Base-by-base conservation (phyloP, 2,329 filamentous ascomycete genomes). In the Fusarium irregulare region DNA sequence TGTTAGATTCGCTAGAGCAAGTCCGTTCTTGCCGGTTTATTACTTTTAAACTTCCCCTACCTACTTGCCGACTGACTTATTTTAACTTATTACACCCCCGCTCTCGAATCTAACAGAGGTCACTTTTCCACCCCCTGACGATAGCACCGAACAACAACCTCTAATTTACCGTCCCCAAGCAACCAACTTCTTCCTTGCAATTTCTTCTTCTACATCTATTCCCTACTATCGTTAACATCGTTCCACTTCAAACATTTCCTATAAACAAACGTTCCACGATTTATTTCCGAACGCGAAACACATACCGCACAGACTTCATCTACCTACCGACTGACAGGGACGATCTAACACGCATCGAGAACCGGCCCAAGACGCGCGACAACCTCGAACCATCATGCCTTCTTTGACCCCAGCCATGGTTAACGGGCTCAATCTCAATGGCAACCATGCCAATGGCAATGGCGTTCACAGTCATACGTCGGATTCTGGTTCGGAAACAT, bases 401-500 rank as follows among this genome's bases (percentile, higher is more conserved):
- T 70, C 74, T 40, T 51, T 64, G 58, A 57, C 66, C 34, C 60
- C 68, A 45, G 59, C 51, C 58, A 76, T 76, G 74, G 53, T 51
- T 16, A 73, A 70, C 60, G 73, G 69, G 64, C 60, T 64, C 70
- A 75, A 73, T 48, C 60, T 64, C 68, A 75, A 73, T 50, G 68
- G 70, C 47, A 64, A 20, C 56, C 55, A 72, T 65, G 56, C 58
- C 53, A 51, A 57, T 49, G 63, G 47, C 37, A 66, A 66, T 18
- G 55, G 37, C 28, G 30, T 42, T 13, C 44, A 46, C 27, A 50
- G 54, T 64, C 73, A 74, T 66, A 64, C 68, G 41, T 68, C 74
- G 56, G 75, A 73, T 66, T 65, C 64, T 25, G 56, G 69, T 37
- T 76, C 76, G 40, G 72, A 72, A 48, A 68, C 68, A 48, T 80